Percentiles rank a stretch among this genome's conserved stretches.
Conservation (phyloP, 192 early-diverging fungal species). For the Obelidium mucronatum region DNA sequence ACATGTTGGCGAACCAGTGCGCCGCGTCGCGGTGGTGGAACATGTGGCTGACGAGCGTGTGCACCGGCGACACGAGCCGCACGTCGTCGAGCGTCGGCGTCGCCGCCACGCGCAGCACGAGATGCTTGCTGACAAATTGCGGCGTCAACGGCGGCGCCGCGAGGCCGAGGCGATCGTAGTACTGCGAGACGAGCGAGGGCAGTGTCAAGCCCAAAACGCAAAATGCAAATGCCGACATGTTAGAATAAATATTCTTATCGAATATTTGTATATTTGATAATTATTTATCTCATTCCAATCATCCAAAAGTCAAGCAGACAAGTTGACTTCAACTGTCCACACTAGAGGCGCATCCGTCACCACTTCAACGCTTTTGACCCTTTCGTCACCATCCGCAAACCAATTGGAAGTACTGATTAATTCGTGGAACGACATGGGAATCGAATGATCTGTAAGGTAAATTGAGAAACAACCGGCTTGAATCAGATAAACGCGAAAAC, state of each 20-base stretch:
- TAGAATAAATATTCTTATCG: too few species aligned
- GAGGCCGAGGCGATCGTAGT: conserved; percentile 26
- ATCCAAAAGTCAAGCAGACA: too few species aligned
- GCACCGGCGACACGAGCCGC: conserved; percentile 27
- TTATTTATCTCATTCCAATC: too few species aligned
- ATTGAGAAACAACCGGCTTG: background rate
- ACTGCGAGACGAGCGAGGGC: conserved; percentile 34
- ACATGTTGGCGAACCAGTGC: conserved; percentile 39
- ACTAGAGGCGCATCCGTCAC: conserved; percentile 76
- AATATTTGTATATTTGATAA: too few species aligned
- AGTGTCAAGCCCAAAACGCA: conserved; percentile 25
- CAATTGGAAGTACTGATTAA: conserved; percentile 89
- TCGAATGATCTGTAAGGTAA: conserved; percentile 34
- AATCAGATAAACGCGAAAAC: conserved; percentile 4
- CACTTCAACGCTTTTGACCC: conserved; percentile 60
- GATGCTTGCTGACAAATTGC: conserved; percentile 12
- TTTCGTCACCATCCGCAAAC: conserved; percentile 48
- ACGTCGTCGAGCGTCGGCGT: conserved; percentile 26
- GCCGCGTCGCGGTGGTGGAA: conserved; percentile 40
- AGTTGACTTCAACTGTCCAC: conserved; percentile 79
- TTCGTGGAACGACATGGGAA: conserved; percentile 70
- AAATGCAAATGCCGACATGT: conserved; percentile 5
- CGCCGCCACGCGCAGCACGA: conserved; percentile 27
- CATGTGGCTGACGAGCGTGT: conserved; percentile 43
- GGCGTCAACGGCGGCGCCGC: conserved; percentile 28